These are phyloP conservation scores for Vitrella brassicaformis DNA, from an alignment of 73 alveolate species.

Conservation along the genomic window DNA sequence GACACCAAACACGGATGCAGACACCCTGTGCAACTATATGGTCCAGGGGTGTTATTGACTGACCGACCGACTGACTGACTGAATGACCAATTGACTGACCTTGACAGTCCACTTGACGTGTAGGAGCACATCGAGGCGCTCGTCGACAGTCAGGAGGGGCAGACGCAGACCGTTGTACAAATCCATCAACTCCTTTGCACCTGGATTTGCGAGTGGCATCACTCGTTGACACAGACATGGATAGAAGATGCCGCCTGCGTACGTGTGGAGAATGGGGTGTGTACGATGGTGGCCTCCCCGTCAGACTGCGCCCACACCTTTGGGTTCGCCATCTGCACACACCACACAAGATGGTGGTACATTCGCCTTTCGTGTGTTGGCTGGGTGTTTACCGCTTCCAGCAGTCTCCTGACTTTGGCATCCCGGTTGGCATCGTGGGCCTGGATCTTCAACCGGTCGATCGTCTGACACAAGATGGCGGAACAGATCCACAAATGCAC, in stretches of 20 bases:
- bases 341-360: not conserved
- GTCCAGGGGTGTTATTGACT: no score
- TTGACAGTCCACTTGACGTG: constrained; percentile 95
- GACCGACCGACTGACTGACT: no score
- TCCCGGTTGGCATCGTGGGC: constrained; percentile 32
- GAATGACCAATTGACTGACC: no score
- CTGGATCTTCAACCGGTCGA: constrained; percentile 88
- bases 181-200: constrained; percentile 80
- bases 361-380: not conserved
- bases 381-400: no score
- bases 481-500: no score
- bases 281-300: constrained; percentile 85
- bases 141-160: constrained; percentile 77
- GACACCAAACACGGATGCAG: no score
- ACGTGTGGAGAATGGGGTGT: constrained; percentile 84
- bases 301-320: constrained; percentile 66
- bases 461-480: no score
- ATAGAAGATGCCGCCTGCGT: constrained; percentile 42
- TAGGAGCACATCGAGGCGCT: constrained; percentile 82
- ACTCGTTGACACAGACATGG: not conserved
- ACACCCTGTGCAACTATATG: no score
- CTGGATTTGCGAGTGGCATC: not conserved
- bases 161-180: constrained; percentile 79
- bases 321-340: constrained; percentile 77
- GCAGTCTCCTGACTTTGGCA: constrained; percentile 25